These are phyloP conservation scores for Ustilago crameri DNA, from an alignment of 1,284 basidiomycete species.

Conservation along the genomic window DNA sequence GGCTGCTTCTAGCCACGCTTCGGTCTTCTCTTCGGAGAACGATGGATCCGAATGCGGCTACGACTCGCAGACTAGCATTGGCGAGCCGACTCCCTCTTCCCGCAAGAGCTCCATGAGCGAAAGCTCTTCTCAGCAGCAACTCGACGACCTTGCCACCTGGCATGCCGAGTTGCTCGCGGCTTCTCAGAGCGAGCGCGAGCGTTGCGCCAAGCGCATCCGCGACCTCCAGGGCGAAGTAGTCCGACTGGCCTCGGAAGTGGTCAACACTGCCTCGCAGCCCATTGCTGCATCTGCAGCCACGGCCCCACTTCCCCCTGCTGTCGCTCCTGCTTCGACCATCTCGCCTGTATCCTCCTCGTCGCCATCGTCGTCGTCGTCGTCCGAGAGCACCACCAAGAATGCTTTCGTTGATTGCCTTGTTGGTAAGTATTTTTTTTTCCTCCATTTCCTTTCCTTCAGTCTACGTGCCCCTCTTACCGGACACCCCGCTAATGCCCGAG, in stretches of 20 bases:
- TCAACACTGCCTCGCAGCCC: constrained; percentile 14
- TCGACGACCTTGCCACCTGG: constrained; percentile 34
- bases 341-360: constrained; percentile 32
- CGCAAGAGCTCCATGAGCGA: constrained; percentile 40
- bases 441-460: not conserved
- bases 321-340: constrained; percentile 13
- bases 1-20: constrained; percentile 39
- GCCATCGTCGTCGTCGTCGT: constrained; percentile 21
- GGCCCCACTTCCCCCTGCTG: not conserved
- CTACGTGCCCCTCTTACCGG: not conserved
- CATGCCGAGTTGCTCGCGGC: constrained; percentile 27
- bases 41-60: constrained; percentile 24
- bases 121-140: constrained; percentile 15
- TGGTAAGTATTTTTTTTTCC: constrained; percentile 46
- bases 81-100: constrained; percentile 35
- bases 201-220: constrained; percentile 39
- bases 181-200: constrained; percentile 21
- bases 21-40: constrained; percentile 44
- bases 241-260: constrained; percentile 33
- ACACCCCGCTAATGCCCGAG: constrained; percentile 15
- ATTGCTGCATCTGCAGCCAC: not conserved
- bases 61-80: constrained; percentile 37
- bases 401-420: constrained; percentile 56
- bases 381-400: constrained; percentile 38
- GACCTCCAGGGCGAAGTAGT: constrained; percentile 35